Evolutionary conservation across 495 filamentous ascomycete genomes (phyloP), one percentile per base, ranked within the genome.

Genomic region (Extremus antarcticus): DNA sequence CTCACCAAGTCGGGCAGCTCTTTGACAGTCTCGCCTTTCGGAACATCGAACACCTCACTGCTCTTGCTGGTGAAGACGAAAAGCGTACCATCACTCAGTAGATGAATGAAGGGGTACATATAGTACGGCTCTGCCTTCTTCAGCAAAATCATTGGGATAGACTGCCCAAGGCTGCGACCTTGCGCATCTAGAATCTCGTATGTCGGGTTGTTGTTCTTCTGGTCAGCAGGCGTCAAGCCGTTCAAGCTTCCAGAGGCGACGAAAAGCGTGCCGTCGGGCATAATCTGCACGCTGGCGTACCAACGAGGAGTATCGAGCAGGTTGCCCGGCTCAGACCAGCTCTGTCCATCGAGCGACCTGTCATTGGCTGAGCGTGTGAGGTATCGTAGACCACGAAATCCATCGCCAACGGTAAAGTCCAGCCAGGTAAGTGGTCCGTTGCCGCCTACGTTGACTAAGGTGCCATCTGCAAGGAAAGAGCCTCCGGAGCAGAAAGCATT

Each of bases 401-500:
- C 80, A 69, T 83, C 74, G 15, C 66, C 68, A 56, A 83, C 76
- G 22, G 78, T 82, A 4, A 76, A 66, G 56, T 83, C 80, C 40
- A 83, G 63, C 50, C 70, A 74, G n/a, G 55, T 50, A 16, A 83
- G 62, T 29, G 78, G 77, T 20, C 63, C 78, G 60, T 82, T 83
- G 17, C 80, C 80, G 51, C 80, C 80, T 53, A 82, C 58, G 25
- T 75, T 75, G 23, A 81, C 53, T 19, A 77, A 68, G 1, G 68
- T 66, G 13, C 81, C 80, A 57, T 84, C 74, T 21, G 78, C 69
- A 45, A 84, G 71, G 67, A 82, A 83, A 16, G 69, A 70, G 56
- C 81, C 80, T 16, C 78, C 81, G 20, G 78, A 72, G 61, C 80
- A 84, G 68, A 84, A 84, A 19, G 80, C 73, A 57, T 84, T 84